Evolutionary conservation across 2,329 filamentous ascomycete genomes (phyloP).

Genomic region (Exophiala sideris): DNA sequence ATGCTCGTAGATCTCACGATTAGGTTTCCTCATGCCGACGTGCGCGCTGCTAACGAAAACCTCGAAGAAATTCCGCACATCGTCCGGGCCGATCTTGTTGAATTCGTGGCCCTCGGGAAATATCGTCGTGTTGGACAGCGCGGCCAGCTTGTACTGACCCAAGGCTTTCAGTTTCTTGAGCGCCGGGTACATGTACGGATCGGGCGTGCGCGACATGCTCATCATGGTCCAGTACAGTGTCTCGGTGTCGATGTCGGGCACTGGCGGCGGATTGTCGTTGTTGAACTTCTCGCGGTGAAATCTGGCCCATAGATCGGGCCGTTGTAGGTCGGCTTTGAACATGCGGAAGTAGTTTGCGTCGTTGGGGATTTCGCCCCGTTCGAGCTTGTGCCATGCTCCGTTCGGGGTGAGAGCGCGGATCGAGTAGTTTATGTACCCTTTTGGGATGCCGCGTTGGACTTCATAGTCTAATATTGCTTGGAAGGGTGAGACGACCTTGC

Average conservation of each 20-base stretch:
- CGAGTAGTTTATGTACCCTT: conserved; percentile 87
- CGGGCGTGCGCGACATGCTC: conserved; percentile 63
- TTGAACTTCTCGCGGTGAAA: conserved; percentile 46
- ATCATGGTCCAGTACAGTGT: conserved; percentile 92
- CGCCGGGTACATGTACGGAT: conserved; percentile 87
- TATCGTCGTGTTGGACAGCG: conserved; percentile 84
- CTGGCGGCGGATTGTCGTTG: conserved; percentile 49
- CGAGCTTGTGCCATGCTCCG: conserved; percentile 84
- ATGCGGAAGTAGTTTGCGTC: conserved; percentile 70
- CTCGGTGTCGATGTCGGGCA: conserved; percentile 73
- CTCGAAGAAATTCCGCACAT: conserved; percentile 70
- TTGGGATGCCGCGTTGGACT: conserved; percentile 67
- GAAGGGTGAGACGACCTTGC: conserved; percentile 82
- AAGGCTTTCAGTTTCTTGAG: conserved; percentile 64
- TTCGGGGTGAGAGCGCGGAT: conserved; percentile 74
- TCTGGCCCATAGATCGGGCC: conserved; percentile 63
- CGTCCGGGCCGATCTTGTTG: conserved; percentile 51
- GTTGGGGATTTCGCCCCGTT: conserved; percentile 76
- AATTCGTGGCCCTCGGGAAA: conserved; percentile 74
- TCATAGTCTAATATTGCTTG: conserved; percentile 93
- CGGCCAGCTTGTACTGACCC: conserved; percentile 69
- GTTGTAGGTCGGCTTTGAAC: conserved; percentile 72
- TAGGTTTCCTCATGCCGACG: conserved; percentile 82
- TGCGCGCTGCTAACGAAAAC: conserved; percentile 85
- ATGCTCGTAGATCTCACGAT: conserved; percentile 73